Conservation (phyloP, 345 rosid species). For the Moricandia moricandioides region DNA sequence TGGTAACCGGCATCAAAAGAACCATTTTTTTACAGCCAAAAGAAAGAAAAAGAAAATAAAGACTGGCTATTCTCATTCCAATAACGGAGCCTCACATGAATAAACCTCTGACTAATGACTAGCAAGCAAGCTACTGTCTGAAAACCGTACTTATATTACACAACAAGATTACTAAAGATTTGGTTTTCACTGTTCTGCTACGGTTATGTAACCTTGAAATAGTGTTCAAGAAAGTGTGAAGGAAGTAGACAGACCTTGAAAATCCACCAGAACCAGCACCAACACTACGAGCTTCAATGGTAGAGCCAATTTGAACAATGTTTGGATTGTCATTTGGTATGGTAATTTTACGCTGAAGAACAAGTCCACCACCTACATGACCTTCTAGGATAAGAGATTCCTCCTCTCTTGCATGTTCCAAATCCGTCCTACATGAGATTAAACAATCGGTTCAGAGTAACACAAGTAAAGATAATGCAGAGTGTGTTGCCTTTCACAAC, state of each 20-base stretch:
- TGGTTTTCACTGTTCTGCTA: not conserved
- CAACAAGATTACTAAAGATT: not conserved
- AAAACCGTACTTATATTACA: not conserved
- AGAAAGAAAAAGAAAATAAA: no score
- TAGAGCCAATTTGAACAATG: constrained; percentile 56
- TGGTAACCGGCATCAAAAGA: not conserved
- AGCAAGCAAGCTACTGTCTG: not conserved
- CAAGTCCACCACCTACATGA: constrained; percentile 78
- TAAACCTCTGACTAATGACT: not conserved
- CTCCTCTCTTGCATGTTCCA: constrained; percentile 71
- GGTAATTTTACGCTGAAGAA: constrained; percentile 51
- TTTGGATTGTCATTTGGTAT: constrained; percentile 48
- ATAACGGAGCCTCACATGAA: no score
- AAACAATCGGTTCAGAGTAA: not conserved
- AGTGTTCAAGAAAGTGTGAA: not conserved
- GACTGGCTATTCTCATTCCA: no score
- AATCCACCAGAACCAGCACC: constrained; percentile 96
- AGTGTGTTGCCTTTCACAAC: not conserved
- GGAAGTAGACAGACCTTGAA: constrained; percentile 66
- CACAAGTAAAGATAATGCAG: not conserved
- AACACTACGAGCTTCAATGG: constrained; percentile 61
- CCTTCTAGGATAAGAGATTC: constrained; percentile 68
- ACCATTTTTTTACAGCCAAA: no score
- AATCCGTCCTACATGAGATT: constrained; percentile 56
- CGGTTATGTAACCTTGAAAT: not conserved